Evolutionary conservation across 2,329 filamentous ascomycete species (phyloP).

Genomic region (Trichoderma oligosporum): DNA sequence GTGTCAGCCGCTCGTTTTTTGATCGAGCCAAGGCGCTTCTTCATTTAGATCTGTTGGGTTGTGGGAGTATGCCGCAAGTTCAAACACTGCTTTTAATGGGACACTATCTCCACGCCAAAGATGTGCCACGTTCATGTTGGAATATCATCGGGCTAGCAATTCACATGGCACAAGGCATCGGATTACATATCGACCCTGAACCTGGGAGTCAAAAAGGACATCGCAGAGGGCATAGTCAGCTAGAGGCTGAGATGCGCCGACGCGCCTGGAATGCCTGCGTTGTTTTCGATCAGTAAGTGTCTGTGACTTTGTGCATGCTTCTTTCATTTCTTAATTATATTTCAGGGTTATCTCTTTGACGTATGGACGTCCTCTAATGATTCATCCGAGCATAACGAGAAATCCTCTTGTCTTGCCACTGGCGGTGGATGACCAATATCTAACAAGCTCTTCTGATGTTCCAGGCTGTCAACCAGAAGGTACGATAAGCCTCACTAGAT

Average conservation of each 20-base stretch:
- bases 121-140: not conserved
- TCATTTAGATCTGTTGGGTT: not conserved
- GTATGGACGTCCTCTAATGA: not conserved
- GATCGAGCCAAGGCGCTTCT: not conserved
- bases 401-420: not conserved
- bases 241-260: not conserved
- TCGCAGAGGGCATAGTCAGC: not conserved
- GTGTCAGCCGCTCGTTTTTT: not conserved
- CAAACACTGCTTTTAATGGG: not conserved
- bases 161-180: not conserved
- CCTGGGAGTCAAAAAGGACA: too few species aligned
- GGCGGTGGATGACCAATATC: not conserved
- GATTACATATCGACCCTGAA: not conserved
- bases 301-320: too few species aligned
- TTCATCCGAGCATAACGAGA: not conserved
- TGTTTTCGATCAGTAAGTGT: not conserved
- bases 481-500: not conserved
- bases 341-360: not conserved
- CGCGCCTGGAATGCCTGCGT: not conserved
- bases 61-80: not conserved
- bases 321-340: not conserved
- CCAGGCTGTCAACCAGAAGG: not conserved
- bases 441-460: not conserved
- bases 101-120: not conserved
- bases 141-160: slow-evolving; percentile 1